Base-by-base conservation (phyloP, 179 eudicot genomes). In the Monotropa hypopitys region DNA sequence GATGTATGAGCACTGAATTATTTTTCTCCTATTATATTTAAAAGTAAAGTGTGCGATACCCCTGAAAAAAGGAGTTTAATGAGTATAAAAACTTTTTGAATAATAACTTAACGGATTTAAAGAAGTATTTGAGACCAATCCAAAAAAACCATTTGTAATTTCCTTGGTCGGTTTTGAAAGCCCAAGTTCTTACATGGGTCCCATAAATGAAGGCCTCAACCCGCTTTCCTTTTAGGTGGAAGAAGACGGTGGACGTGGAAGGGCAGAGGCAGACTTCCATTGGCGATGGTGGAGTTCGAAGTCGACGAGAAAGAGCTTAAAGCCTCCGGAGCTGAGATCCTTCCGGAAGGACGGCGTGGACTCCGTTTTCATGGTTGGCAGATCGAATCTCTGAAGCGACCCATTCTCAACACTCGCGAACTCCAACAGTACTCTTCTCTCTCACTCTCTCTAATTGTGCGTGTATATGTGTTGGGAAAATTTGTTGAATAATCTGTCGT, bases 331-430 rank as follows among this genome's bases (percentile, higher is more conserved):
- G 92, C 88, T 16, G 84, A 86, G 76, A 61, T 70, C 26, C 79
- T 88, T 49, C 32, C 86, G 6, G 86, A 80, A n/a, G 89, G 91
- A 47, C 88, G 93, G 61, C 82, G 67, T 16, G 88, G 91, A 70
- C 66, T 89, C 81, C 84, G 82, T 42, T 82, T 89, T 45, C 85
- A 61, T 46, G 92, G 91, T 21, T 88, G 91, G 91, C 89, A 86
- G 80, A 84, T 88, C 80, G 91, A 85, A 69, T 78, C 91, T 23
- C 78, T 56, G 65, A 82, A 84, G 76, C 82, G 79, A 21, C 82
- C 91, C 9, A 80, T 82, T 50, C 89, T 89, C 83, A 88, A 82
- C 43, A 81, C 88, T 35, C 81, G 76, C 78, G 76, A 80, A 43
- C 77, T 75, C 88, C 83, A 82, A 42, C 51, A 61, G 73, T 77